These are phyloP conservation scores for Scheffersomyces coipomensis DNA, from an alignment of 805 yeast species.

Conservation along the genomic window DNA sequence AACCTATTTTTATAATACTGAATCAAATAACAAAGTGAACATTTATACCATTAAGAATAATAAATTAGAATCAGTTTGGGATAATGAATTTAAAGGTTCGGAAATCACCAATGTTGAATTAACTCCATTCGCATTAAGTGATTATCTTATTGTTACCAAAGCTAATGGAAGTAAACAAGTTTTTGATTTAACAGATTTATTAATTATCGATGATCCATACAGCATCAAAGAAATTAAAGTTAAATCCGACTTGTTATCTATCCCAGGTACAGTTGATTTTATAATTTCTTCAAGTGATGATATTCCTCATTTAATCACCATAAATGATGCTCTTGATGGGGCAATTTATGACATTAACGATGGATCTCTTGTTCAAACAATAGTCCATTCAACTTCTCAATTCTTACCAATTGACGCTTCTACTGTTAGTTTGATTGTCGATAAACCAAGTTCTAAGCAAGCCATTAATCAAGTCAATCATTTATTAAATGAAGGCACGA, in stretches of 20 bases:
- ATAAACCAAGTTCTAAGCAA: slow-evolving; percentile 28
- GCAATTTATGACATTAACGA: slow-evolving; percentile 8
- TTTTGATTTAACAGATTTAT: slow-evolving; percentile 21
- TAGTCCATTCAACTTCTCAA: slow-evolving; percentile 3
- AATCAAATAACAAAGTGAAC: not conserved
- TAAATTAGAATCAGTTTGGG: not conserved
- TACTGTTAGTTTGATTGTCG: slow-evolving; percentile 20
- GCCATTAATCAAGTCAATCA: slow-evolving; percentile 28
- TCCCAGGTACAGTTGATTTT: slow-evolving; percentile 3
- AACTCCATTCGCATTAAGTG: slow-evolving; percentile 5
- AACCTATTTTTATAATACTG: not conserved
- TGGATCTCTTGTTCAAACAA: slow-evolving; percentile 2
- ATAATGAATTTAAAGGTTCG: not conserved
- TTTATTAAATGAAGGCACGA: slow-evolving; percentile 25
- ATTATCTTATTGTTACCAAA: slow-evolving; percentile 6
- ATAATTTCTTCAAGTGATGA: not conserved
- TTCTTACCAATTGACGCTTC: slow-evolving; percentile 3
- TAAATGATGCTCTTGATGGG: slow-evolving; percentile 3
- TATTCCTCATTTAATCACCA: slow-evolving; percentile 1
- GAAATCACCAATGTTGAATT: slow-evolving; percentile 2
- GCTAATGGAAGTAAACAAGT: slow-evolving; percentile 6
- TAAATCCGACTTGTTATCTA: slow-evolving; percentile 1
- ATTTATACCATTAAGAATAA: not conserved
- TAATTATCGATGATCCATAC: slow-evolving; percentile 11
- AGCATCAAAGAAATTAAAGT: slow-evolving; percentile 14